Percentiles rank a stretch among this genome's conserved stretches.
Conservation (phyloP, 106 monocot species). For the Posidonia australis region DNA sequence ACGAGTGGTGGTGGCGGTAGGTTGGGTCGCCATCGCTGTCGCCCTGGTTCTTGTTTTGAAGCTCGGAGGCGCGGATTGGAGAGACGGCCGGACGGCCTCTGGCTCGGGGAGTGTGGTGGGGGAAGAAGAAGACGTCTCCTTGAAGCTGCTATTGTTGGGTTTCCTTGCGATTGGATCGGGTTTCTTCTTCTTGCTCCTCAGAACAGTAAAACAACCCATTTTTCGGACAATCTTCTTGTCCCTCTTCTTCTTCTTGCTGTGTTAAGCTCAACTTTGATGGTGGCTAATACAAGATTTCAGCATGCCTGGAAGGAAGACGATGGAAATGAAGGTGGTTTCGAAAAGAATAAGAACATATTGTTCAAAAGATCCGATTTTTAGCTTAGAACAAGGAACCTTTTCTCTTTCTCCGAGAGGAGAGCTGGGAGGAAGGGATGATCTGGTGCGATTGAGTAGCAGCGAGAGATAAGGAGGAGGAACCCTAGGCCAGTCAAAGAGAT, state of each 20-base stretch:
- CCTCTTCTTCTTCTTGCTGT: no score
- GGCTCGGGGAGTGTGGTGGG: slow-evolving; percentile 57
- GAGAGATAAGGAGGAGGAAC: no score
- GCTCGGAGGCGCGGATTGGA: slow-evolving; percentile 93
- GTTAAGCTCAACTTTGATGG: background rate
- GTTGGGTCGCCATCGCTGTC: no score
- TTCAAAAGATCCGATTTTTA: background rate
- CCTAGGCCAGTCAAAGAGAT: no score
- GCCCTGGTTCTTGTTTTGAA: slow-evolving; percentile 43
- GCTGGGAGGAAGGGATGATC: no score
- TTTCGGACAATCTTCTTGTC: background rate
- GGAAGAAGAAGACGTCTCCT: slow-evolving; percentile 6
- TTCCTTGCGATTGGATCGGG: slow-evolving; percentile 17
- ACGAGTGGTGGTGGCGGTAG: slow-evolving; percentile 14
- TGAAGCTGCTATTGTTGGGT: slow-evolving; percentile 4
- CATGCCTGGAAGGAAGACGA: background rate
- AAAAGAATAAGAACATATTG: background rate
- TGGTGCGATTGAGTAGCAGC: no score
- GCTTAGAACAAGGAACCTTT: background rate
- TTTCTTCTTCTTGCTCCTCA: slow-evolving; percentile 71
- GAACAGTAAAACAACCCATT: slow-evolving; percentile 78
- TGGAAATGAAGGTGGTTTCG: background rate
- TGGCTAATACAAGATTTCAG: background rate
- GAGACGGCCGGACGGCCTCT: slow-evolving; percentile 33
- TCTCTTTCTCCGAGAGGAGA: background rate